phyloP scores from a whole-genome alignment of 139 green algal genomes.

The Raphidocelis subcapitata region DNA sequence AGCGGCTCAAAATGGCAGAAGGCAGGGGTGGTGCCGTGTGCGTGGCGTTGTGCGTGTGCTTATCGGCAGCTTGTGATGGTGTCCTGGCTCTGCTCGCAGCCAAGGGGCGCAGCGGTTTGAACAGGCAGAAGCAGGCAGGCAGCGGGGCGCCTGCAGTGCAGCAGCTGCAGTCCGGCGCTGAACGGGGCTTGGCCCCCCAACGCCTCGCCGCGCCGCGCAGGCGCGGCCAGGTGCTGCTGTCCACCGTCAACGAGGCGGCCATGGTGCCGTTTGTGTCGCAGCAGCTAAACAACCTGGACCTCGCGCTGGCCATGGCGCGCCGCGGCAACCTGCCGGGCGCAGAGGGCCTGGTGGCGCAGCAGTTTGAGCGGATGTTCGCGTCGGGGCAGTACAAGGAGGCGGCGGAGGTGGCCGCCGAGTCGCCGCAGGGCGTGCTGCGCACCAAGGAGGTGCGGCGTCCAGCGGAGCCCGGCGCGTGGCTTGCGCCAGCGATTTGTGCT shows the following conservation, averaged over 20 bases:
- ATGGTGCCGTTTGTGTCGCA: slow-evolving; percentile 94
- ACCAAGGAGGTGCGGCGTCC: slow-evolving; percentile 12
- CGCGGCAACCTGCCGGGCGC: slow-evolving; percentile 95
- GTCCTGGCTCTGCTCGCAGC: no score
- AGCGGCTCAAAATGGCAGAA: background rate
- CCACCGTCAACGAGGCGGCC: slow-evolving; percentile 88
- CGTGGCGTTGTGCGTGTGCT: background rate
- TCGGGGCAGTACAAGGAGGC: slow-evolving; percentile 96
- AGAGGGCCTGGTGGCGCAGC: slow-evolving; percentile 89
- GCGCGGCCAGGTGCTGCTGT: slow-evolving; percentile 88
- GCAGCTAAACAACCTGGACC: slow-evolving; percentile 95
- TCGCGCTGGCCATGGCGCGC: slow-evolving; percentile 91
- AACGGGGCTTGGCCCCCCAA: no score
- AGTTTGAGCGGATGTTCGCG: slow-evolving; percentile 91
- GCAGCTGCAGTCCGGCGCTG: no score
- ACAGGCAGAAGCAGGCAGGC: no score
- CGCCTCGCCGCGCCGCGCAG: no score
- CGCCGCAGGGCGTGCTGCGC: slow-evolving; percentile 69
- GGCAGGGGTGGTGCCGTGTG: no score
- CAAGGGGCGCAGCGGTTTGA: no score
- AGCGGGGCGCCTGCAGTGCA: no score
- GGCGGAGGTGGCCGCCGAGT: slow-evolving; percentile 92
- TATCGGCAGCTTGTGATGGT: no score
- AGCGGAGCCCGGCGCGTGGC: no score
- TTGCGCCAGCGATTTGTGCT: no score